Percentiles rank a stretch among this genome's conserved stretches.
Evolutionary conservation across 78 protist genomes (phyloP).

Genomic region (Planoprotostelium fungivorum): DNA sequence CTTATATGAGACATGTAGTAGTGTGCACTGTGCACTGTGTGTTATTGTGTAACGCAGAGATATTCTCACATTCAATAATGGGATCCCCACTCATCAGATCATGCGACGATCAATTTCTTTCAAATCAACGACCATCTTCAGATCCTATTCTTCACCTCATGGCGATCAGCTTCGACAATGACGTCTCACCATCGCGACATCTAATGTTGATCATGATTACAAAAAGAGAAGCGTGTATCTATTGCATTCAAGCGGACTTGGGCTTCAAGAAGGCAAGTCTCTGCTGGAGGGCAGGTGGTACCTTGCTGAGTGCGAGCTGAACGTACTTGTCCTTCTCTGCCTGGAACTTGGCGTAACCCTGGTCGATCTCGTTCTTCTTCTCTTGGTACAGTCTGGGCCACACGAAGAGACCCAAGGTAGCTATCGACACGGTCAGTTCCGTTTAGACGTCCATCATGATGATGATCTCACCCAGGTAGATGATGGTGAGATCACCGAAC

Average conservation of each 20-base stretch:
- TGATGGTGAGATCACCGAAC: neutral
- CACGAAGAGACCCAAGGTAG: neutral
- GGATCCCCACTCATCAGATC: too few species aligned
- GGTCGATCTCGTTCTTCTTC: neutral
- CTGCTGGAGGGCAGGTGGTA: neutral
- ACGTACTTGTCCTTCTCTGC: neutral
- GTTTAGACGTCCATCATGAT: neutral
- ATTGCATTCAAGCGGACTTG: neutral
- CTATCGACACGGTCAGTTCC: neutral
- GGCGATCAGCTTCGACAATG: too few species aligned
- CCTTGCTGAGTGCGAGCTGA: neutral
- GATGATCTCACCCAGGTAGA: neutral
- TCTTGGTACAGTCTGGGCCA: conserved; percentile 1
- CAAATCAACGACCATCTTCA: too few species aligned
- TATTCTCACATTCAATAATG: too few species aligned
- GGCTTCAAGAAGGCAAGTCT: neutral
- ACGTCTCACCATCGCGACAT: too few species aligned
- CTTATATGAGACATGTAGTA: too few species aligned
- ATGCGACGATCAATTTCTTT: too few species aligned
- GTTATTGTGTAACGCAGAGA: too few species aligned
- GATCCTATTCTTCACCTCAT: too few species aligned
- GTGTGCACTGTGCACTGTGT: too few species aligned
- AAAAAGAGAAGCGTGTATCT: too few species aligned
- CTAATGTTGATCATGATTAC: too few species aligned
- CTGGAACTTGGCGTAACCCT: neutral